Evolutionary conservation across 1,284 basidiomycete species (phyloP), one percentile per base, ranked within the genome.

Genomic region (Exobasidium rhododendri): DNA sequence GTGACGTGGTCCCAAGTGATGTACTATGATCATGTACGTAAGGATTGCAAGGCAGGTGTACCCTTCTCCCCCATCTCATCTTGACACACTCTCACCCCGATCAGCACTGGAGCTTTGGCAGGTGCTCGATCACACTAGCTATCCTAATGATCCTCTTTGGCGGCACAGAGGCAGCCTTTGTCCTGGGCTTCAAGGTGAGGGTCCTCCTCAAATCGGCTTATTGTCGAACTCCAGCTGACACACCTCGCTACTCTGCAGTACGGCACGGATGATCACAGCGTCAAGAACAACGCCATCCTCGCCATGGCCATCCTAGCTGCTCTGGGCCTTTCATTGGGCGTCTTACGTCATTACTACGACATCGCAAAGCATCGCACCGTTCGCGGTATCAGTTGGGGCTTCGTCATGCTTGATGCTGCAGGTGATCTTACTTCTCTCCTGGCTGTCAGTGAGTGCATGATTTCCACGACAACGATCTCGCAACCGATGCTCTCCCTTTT

Each of bases 301-400:
- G 20, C 40, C 22, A 51, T 64, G 57, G 69, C 69, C 1, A 49
- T 67, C 14, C 46, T 71, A 4, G 58, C 68, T 3, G 69, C 68
- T 5, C 29, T 60, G 13, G 62, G 62, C 2, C 56, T 71, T 6
- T 62, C 52, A 11, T 26, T 65, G 3, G 69, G 69, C 26, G 69
- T 71, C 1, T 56, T 70, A 11, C 44, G 69, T 29, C 68, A 71
- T 49, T 71, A 71, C 46, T 58, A 53, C 31, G 69, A 71, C 40
- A 71, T 71, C 31, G 66, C 59, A 43, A 31, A 28, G 17, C 59
- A 69, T 32, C n/a, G 49, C 5, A 62, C 68, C 3, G 68, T 70
- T 2, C 47, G 68, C 14, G 69, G 68, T 11, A 69, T 71, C 43
- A 51, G 40, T 10, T 66, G 60, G 56, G n/a, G 51, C 32, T 71